Evolutionary conservation across 2,329 filamentous ascomycete species (phyloP).

Genomic region (Stagonosporopsis chrysanthemi): DNA sequence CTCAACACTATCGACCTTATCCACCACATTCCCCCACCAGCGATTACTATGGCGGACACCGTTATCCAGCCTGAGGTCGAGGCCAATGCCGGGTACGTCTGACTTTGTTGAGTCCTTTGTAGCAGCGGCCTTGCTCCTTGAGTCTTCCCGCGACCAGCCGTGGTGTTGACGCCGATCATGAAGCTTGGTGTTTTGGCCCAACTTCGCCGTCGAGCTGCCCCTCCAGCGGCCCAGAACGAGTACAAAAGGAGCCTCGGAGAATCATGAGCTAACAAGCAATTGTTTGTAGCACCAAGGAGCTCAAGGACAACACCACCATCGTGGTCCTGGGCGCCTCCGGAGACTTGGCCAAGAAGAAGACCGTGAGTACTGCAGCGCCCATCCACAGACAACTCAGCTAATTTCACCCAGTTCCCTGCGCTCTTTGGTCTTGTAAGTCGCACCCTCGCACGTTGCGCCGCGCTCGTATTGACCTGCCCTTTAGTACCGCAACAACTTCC

Average conservation of each 20-base stretch:
- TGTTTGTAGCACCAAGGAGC: constrained; percentile 78
- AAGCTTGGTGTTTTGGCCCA: not conserved
- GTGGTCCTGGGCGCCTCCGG: constrained; percentile 96
- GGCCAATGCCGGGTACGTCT: constrained; percentile 57
- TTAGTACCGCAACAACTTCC: constrained; percentile 98
- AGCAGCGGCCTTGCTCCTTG: not conserved
- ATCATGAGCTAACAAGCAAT: constrained; percentile 38
- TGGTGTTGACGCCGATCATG: constrained; percentile 7
- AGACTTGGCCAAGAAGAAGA: constrained; percentile 99
- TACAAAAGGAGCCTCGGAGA: not conserved
- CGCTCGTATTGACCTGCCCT: constrained; percentile 30
- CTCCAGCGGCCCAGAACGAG: constrained; percentile 22
- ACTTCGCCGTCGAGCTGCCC: constrained; percentile 23
- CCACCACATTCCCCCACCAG: constrained; percentile 30
- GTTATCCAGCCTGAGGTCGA: constrained; percentile 56
- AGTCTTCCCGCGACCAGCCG: not conserved
- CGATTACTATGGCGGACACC: constrained; percentile 55
- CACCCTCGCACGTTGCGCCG: constrained; percentile 16
- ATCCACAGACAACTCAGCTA: constrained; percentile 25
- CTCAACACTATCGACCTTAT: constrained; percentile 29
- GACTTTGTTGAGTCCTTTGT: not conserved
- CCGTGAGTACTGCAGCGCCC: constrained; percentile 64
- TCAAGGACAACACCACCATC: constrained; percentile 98
- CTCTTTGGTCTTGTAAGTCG: constrained; percentile 92
- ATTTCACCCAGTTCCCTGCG: constrained; percentile 79